Conservation (phyloP, 352 stramenopile species). For the Phytophthora litchii region DNA sequence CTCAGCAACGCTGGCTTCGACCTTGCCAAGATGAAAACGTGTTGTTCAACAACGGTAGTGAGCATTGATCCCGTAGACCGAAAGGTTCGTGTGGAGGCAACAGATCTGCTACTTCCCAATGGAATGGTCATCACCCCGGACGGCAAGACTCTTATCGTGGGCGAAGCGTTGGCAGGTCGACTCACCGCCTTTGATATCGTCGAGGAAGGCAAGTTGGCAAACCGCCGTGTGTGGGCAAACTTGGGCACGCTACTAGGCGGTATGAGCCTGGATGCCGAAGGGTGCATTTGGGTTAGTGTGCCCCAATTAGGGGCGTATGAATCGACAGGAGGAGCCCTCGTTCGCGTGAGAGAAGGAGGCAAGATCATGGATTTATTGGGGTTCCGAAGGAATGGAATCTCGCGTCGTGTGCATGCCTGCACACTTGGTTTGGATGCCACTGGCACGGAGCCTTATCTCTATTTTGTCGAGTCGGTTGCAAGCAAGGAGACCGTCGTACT, state of each 20-base stretch:
- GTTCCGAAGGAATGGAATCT: slow-evolving; percentile 62
- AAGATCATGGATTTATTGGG: slow-evolving; percentile 57
- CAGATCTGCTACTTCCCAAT: slow-evolving; percentile 64
- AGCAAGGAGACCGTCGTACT: slow-evolving; percentile 45
- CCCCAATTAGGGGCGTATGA: slow-evolving; percentile 56
- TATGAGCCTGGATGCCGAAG: slow-evolving; percentile 67
- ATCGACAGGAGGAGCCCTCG: slow-evolving; percentile 43
- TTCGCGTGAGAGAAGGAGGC: slow-evolving; percentile 61
- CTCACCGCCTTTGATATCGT: slow-evolving; percentile 66
- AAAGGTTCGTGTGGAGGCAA: slow-evolving; percentile 54
- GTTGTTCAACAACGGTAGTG: slow-evolving; percentile 59
- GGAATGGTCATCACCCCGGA: slow-evolving; percentile 66
- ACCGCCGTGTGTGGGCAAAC: slow-evolving; percentile 60
- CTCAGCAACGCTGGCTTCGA: slow-evolving; percentile 76
- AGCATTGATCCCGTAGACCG: slow-evolving; percentile 49
- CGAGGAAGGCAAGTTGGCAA: slow-evolving; percentile 45
- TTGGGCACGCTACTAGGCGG: slow-evolving; percentile 53
- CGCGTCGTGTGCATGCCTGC: slow-evolving; percentile 56
- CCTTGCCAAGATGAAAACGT: slow-evolving; percentile 32
- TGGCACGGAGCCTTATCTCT: slow-evolving; percentile 50
- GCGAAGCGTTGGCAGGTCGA: slow-evolving; percentile 47
- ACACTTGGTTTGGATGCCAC: slow-evolving; percentile 51
- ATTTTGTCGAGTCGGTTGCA: slow-evolving; percentile 54
- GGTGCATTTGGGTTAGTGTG: slow-evolving; percentile 65
- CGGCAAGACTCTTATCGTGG: slow-evolving; percentile 68